Evolutionary conservation across 2,329 filamentous ascomycete genomes (phyloP), one percentile per base, ranked within the genome.

Genomic region (Ceratocystis diversiconidia): DNA sequence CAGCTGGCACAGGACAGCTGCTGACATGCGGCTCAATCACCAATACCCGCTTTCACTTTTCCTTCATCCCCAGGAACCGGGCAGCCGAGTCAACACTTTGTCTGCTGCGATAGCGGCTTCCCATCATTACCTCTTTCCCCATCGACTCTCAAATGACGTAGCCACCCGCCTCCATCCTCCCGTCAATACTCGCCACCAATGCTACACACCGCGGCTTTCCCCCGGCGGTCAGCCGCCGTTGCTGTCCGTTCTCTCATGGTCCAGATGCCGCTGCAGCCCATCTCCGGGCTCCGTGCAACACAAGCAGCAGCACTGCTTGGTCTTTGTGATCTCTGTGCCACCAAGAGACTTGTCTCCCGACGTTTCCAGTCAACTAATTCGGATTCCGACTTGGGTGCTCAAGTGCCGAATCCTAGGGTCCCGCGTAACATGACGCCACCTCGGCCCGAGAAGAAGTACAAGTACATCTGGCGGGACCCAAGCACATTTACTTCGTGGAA

Each of bases 401-500:
- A 32, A n/a, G 52, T 64, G 36, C 57, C 59, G 17, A 65, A 65
- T 61, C 64, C 64, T 44, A 61, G 64, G 43, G 28, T 61, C 28
- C 64, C 59, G 19, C 57, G 59, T 7, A 44, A 48, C 17, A 36
- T 44, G 8, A 41, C 57, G 19, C 43, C 44, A 32, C 43, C 57
- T 25, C 43, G 19, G 5, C 64, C 44, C 15, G 59, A 66, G 30
- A 55, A 43, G 32, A 62, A 55, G 64, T 48, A 65, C 59, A 65
- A 65, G 46, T 65, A 66, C 48, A 41, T 52, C 10, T 66, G 59
- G 64, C 44, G 64, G 3, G 44, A 66, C 25, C 36, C 61, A 25
- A 44, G 52, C 3, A 59, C 63, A 6, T 60, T 65, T 22, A 66
- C 61, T 5, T 62, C 59, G 3, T 62, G 57, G 57, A 52, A 62